Evolutionary conservation across 2,329 filamentous ascomycete genomes (phyloP).

Genomic region (Cladosporium sp.): DNA sequence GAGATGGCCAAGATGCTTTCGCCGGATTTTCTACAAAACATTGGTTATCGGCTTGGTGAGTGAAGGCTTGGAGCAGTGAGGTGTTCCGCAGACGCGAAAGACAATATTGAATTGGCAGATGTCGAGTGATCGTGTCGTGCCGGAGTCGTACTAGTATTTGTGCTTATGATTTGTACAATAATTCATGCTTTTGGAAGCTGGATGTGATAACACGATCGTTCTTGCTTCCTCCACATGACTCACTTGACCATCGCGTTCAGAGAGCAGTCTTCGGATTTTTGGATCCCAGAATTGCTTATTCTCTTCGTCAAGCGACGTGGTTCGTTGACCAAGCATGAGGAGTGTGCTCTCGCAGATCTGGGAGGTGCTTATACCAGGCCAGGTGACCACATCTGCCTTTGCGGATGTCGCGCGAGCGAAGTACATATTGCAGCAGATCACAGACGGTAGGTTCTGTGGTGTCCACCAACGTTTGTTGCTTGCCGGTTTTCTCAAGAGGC

Average conservation of each 20-base stretch:
- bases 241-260: background rate
- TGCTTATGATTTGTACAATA: background rate
- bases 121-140: background rate
- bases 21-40: background rate
- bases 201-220: background rate
- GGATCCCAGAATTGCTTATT: background rate
- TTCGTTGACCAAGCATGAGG: no score
- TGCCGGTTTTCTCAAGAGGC: no score
- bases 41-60: background rate
- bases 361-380: no score
- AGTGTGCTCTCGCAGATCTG: no score
- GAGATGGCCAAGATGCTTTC: background rate
- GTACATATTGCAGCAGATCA: no score
- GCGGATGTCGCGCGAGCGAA: no score
- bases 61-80: background rate
- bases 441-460: no score
- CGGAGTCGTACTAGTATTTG: background rate
- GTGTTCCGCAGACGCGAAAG: background rate
- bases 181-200: background rate
- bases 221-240: background rate
- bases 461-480: no score
- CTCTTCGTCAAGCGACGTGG: background rate
- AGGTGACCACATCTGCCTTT: no score
- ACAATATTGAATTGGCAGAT: background rate
- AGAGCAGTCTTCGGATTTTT: background rate